Evolutionary conservation across 805 yeast species (phyloP).

Genomic region (Hanseniaspora guilliermondii): DNA sequence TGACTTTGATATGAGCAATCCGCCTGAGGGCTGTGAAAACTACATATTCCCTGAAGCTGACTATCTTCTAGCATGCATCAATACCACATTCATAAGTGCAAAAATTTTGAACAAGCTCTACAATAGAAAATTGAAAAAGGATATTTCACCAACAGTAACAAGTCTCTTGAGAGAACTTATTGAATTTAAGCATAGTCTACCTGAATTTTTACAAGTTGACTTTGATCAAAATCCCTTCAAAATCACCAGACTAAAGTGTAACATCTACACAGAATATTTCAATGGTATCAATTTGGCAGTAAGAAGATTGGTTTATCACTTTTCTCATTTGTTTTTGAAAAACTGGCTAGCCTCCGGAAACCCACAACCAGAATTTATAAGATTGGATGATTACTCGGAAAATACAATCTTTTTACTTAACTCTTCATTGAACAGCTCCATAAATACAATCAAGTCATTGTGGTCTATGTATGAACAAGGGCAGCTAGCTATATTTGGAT

Average conservation of each 20-base stretch:
- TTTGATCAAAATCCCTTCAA: slow-evolving; percentile 40
- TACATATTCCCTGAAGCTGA: slow-evolving; percentile 72
- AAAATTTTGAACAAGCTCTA: slow-evolving; percentile 55
- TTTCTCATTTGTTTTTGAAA: slow-evolving; percentile 54
- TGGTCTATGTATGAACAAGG: slow-evolving; percentile 67
- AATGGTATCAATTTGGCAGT: slow-evolving; percentile 74
- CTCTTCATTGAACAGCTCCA: slow-evolving; percentile 70
- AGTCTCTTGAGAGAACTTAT: slow-evolving; percentile 54
- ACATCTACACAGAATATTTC: slow-evolving; percentile 70
- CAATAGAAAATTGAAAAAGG: slow-evolving; percentile 64
- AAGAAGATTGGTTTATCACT: slow-evolving; percentile 63
- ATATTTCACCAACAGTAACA: slow-evolving; percentile 61
- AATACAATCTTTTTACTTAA: slow-evolving; percentile 56
- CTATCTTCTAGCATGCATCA: slow-evolving; percentile 61
- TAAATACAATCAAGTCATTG: slow-evolving; percentile 56
- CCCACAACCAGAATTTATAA: slow-evolving; percentile 32
- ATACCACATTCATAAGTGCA: slow-evolving; percentile 68
- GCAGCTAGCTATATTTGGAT: slow-evolving; percentile 76
- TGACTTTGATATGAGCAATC: slow-evolving; percentile 53
- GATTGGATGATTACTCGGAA: slow-evolving; percentile 54
- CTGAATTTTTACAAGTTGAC: slow-evolving; percentile 53
- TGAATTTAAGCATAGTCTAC: slow-evolving; percentile 55
- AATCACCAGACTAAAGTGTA: slow-evolving; percentile 55
- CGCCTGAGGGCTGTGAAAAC: slow-evolving; percentile 47
- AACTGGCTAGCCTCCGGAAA: slow-evolving; percentile 33